Conservation (phyloP, 2,329 filamentous ascomycete species). For the Zasmidium citrigriseum region DNA sequence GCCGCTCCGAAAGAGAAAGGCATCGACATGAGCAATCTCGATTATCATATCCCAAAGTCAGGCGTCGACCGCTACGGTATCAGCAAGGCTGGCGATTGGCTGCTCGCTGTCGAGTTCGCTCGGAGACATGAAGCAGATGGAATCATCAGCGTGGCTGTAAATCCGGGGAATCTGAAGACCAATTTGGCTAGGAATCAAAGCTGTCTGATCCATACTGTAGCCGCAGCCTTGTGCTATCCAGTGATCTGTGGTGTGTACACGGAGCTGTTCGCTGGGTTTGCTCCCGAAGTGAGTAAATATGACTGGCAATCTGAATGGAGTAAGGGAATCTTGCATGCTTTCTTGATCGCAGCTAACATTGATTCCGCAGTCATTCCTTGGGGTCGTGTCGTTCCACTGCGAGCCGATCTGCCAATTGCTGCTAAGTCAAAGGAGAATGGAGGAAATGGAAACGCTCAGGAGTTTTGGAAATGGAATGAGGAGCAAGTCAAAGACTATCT, state of each 20-base stretch:
- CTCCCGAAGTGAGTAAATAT: background rate
- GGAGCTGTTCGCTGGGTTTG: background rate
- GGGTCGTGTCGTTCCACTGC: conserved; percentile 19
- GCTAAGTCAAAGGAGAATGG: conserved; percentile 18
- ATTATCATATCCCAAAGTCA: background rate
- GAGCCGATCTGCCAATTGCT: background rate
- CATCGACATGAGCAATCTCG: conserved; percentile 7
- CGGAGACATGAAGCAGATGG: background rate
- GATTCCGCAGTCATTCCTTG: conserved; percentile 1
- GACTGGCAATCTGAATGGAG: background rate
- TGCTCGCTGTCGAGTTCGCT: background rate
- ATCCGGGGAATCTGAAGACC: background rate
- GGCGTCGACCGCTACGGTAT: conserved; percentile 2
- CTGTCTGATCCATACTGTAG: background rate
- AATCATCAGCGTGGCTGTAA: background rate
- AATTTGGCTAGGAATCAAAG: background rate
- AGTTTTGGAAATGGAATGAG: conserved; percentile 43
- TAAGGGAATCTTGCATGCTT: background rate
- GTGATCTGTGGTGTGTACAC: conserved; percentile 1
- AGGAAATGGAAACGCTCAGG: conserved; percentile 35
- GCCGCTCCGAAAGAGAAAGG: conserved; percentile 22
- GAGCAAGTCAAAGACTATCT: conserved; percentile 11
- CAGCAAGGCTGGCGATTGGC: conserved; percentile 3
- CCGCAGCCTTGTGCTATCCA: background rate
- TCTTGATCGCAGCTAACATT: background rate